Evolutionary conservation across 345 rosid genomes (phyloP).

Genomic region (Citrus maxima): DNA sequence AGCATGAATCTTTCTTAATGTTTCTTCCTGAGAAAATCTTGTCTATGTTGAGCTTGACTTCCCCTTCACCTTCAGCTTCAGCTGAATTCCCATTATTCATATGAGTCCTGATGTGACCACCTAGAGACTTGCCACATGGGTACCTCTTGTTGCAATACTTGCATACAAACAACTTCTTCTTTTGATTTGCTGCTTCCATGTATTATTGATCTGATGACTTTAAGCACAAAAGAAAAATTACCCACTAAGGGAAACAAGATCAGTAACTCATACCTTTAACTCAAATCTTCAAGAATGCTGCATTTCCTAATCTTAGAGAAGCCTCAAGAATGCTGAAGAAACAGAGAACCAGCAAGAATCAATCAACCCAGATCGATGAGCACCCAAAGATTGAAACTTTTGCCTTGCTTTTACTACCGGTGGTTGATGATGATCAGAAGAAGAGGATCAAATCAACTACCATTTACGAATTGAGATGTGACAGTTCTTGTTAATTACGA

Average conservation of each 20-base stretch:
- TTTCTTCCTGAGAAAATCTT: slow-evolving; percentile 20
- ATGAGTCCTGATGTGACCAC: slow-evolving; percentile 91
- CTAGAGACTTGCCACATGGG: slow-evolving; percentile 81
- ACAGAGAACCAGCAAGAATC: slow-evolving; percentile 1
- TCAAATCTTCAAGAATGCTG: slow-evolving; percentile 32
- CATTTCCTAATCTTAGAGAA: slow-evolving; percentile 24
- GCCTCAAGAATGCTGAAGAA: background rate
- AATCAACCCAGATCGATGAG: slow-evolving; percentile 31
- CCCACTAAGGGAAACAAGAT: slow-evolving; percentile 29
- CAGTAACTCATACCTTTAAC: slow-evolving; percentile 31
- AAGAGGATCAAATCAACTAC: slow-evolving; percentile 22
- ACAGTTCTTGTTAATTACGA: slow-evolving; percentile 49
- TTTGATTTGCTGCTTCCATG: slow-evolving; percentile 47
- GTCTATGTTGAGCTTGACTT: slow-evolving; percentile 30
- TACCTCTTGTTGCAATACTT: slow-evolving; percentile 72
- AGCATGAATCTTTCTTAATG: slow-evolving; percentile 19
- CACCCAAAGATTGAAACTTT: slow-evolving; percentile 33
- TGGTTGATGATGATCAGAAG: slow-evolving; percentile 31
- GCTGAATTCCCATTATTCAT: slow-evolving; percentile 37
- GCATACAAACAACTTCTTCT: slow-evolving; percentile 62
- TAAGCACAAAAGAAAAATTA: slow-evolving; percentile 19
- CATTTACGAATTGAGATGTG: slow-evolving; percentile 30
- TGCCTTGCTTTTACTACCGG: background rate
- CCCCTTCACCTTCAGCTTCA: slow-evolving; percentile 37
- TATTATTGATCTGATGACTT: slow-evolving; percentile 18